These are phyloP conservation scores for Colletotrichum lupini DNA, from an alignment of 2,329 filamentous ascomycete genomes.

Conservation along the genomic window DNA sequence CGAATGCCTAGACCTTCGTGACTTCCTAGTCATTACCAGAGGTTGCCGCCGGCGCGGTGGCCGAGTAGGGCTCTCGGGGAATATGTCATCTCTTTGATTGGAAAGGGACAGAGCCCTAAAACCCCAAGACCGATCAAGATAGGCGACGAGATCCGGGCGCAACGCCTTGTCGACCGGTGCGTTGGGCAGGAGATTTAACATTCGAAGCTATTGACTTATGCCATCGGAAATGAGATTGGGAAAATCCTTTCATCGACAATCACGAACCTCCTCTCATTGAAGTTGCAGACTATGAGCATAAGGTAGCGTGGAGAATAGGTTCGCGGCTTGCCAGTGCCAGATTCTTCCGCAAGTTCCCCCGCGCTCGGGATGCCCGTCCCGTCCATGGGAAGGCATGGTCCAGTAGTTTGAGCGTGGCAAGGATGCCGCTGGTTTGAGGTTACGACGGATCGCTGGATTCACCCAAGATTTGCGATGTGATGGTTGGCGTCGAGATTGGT, in stretches of 20 bases:
- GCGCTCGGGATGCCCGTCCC: background rate
- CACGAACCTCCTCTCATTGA: background rate
- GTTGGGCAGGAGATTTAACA: background rate
- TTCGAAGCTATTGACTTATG: background rate
- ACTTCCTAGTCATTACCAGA: background rate
- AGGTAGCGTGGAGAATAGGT: background rate
- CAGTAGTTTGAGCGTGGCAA: constrained; percentile 17
- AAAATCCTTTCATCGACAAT: background rate
- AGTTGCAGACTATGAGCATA: background rate
- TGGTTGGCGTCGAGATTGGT: constrained; percentile 6
- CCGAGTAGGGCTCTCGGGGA: background rate
- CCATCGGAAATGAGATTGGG: background rate
- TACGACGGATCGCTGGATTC: background rate
- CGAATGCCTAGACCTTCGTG: background rate
- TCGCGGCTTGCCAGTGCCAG: background rate
- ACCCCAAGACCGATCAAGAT: constrained; percentile 16
- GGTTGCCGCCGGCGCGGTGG: background rate
- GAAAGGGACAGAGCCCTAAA: constrained; percentile 11
- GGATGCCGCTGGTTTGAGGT: constrained; percentile 3
- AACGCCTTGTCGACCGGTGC: constrained; percentile 20
- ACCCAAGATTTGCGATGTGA: background rate
- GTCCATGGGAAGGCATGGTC: constrained; percentile 5
- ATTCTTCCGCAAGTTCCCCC: constrained; percentile 6
- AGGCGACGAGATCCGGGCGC: constrained; percentile 25
- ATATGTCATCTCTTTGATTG: background rate